Percentiles rank a stretch among this genome's conserved stretches.
phyloP scores from a whole-genome alignment of 768 basidiomycete species.

The Boletus coccyginus region DNA sequence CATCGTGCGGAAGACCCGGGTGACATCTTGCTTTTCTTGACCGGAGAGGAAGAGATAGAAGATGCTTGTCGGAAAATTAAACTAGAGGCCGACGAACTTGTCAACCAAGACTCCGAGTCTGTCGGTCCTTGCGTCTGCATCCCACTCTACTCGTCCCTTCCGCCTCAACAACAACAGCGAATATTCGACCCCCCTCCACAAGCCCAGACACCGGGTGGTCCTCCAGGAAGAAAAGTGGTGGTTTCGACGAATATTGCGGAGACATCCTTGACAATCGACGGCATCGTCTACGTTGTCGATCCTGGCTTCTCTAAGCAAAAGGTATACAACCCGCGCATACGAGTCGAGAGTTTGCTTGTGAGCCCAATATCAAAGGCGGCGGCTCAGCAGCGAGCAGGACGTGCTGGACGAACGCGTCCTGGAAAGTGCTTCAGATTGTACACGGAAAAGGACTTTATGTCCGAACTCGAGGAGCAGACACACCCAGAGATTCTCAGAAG shows the following conservation, averaged over 20 bases:
- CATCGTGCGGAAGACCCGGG: slow-evolving; percentile 94
- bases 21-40: slow-evolving; percentile 92
- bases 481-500: slow-evolving; percentile 94
- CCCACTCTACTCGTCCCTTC: slow-evolving; percentile 93
- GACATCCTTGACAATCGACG: slow-evolving; percentile 96
- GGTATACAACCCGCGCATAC: slow-evolving; percentile 95
- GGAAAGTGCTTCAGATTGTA: slow-evolving; percentile 98
- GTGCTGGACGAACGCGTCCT: slow-evolving; percentile 92
- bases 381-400: slow-evolving; percentile 93
- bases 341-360: slow-evolving; percentile 91
- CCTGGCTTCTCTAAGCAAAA: slow-evolving; percentile 98
- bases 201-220: slow-evolving; percentile 57
- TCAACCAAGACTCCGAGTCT: slow-evolving; percentile 63
- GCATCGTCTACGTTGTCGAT: slow-evolving; percentile 99
- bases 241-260: slow-evolving; percentile 98
- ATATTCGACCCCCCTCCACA: slow-evolving; percentile 94
- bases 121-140: slow-evolving; percentile 89
- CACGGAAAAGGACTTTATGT: slow-evolving; percentile 96
- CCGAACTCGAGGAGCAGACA: slow-evolving; percentile 94
- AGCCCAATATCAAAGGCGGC: slow-evolving; percentile 96
- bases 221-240: slow-evolving; percentile 90
- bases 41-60: slow-evolving; percentile 98
- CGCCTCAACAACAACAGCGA: slow-evolving; percentile 90
- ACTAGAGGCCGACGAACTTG: slow-evolving; percentile 81
- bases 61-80: slow-evolving; percentile 94